A percentile compares a stretch with the other conserved stretches of the same genome.
These are phyloP conservation scores for Myrica gale DNA, from an alignment of 306 rosid genomes.

Conservation along the genomic window DNA sequence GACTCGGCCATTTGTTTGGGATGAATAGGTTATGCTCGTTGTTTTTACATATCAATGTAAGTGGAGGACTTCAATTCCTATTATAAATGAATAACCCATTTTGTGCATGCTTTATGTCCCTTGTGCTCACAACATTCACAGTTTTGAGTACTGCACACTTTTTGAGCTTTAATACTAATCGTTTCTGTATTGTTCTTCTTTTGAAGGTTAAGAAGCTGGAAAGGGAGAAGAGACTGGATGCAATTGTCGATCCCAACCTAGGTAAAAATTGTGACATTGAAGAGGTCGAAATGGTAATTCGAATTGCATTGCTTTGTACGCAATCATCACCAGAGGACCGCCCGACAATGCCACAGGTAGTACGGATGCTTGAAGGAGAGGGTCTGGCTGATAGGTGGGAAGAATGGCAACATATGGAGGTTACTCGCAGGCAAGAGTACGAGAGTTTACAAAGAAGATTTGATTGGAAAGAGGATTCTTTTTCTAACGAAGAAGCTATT, in stretches of 20 bases:
- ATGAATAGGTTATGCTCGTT: neutral
- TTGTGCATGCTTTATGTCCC: neutral
- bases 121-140: constrained; percentile 17
- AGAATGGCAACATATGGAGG: constrained; percentile 94
- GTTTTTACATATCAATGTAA: too few relatives aligned
- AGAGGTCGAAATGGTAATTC: constrained; percentile 94
- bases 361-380: constrained; percentile 97
- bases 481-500: constrained; percentile 84
- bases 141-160: neutral
- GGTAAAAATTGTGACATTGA: constrained; percentile 51
- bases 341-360: constrained; percentile 93
- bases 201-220: constrained; percentile 89
- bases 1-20: neutral
- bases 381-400: constrained; percentile 99
- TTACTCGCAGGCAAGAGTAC: constrained; percentile 79
- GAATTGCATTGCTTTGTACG: constrained; percentile 92
- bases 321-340: constrained; percentile 96
- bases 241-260: constrained; percentile 78
- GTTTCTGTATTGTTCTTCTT: constrained; percentile 14
- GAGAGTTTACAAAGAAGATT: constrained; percentile 92
- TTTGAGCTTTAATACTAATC: constrained; percentile 18
- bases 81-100: neutral
- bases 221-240: constrained; percentile 74
- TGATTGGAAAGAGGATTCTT: constrained; percentile 97
- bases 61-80: neutral